Base-by-base conservation (phyloP, 2,329 filamentous ascomycete genomes). In the Phialophora tarda region DNA sequence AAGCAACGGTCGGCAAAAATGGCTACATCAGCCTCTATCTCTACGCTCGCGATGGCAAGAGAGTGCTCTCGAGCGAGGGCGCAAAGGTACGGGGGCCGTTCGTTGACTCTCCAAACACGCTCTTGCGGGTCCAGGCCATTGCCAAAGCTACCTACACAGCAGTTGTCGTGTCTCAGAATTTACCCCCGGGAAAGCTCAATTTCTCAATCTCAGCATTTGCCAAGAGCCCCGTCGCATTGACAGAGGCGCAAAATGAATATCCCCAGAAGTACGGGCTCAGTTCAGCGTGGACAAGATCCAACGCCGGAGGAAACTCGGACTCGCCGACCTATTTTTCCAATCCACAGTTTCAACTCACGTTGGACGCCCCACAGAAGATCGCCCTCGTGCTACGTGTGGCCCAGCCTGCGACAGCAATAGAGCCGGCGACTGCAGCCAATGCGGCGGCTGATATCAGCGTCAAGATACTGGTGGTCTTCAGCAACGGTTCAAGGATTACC, bases 51-150 rank as follows among this genome's bases (percentile, higher is more conserved):
- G 76, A 84, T 47, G 93, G 94, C 2, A 83, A 87, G 41, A 85
- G 88, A 57, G 88, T 97, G 0, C 89, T 92, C 71, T 82, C 95
- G 14, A 88, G 87, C 61, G 91, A 94, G 63, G 87, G 87, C 6
- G 86, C 88, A 26, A 77, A 91, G 0, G 88, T 91, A 72, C 88
- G 90, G 41, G 91, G 90, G 0, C 91, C 92, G n/a, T 97, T 92
- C 69, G 92, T 98, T 38, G 94, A 97, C 78, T 96, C 93, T 2
- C 93, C 93, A 1, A 96, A 98, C 77, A 96, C 91, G 0, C 86
- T 99, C 7, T 87, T 96, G 53, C 89, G 90, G 65, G 84, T 96
- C 67, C 85, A 91, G 30, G 83, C 84, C 65, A 78, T 82, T n/a
- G 76, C 82, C 1, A 77, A 79, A 17, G 79, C 80, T 11, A 79